These are phyloP conservation scores for Ascocoryne sarcoides DNA, from an alignment of 2,329 filamentous ascomycete genomes.

Conservation along the genomic window DNA sequence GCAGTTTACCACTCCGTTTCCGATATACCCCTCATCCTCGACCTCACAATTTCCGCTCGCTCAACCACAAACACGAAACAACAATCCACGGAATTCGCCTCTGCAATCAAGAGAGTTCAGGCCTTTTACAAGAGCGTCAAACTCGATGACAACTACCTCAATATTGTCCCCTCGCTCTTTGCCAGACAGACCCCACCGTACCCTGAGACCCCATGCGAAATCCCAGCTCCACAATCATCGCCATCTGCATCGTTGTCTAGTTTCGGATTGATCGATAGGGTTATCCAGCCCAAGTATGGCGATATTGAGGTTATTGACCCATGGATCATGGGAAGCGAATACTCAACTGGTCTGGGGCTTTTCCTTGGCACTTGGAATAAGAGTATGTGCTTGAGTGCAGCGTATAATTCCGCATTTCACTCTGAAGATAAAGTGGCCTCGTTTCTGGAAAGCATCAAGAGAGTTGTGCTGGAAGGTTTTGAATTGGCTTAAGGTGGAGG, in stretches of 20 bases:
- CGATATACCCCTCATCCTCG: not conserved
- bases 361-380: constrained; percentile 6
- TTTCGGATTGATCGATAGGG: constrained; percentile 5
- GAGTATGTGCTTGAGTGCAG: constrained; percentile 4
- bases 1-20: constrained; percentile 6
- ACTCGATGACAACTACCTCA: too few species aligned
- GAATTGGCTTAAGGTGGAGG: too few species aligned
- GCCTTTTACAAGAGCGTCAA: too few species aligned
- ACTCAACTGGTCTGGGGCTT: constrained; percentile 4
- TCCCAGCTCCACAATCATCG: constrained; percentile 1
- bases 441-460: constrained; percentile 4
- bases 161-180: constrained; percentile 3
- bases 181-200: not conserved
- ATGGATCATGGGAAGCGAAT: constrained; percentile 4
- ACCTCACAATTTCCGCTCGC: constrained; percentile 1
- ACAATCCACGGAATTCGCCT: not conserved
- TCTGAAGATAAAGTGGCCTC: constrained; percentile 1
- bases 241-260: constrained; percentile 6
- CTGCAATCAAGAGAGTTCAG: constrained; percentile 1
- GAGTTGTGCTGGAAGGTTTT: constrained; percentile 4
- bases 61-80: too few species aligned
- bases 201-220: not conserved
- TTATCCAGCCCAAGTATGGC: constrained; percentile 1
- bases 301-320: constrained; percentile 3
- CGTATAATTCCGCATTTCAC: constrained; percentile 6